Percentiles rank a stretch among this genome's conserved stretches.
These are phyloP conservation scores for Podospora didyma DNA, from an alignment of 495 filamentous ascomycete species.

Conservation along the genomic window DNA sequence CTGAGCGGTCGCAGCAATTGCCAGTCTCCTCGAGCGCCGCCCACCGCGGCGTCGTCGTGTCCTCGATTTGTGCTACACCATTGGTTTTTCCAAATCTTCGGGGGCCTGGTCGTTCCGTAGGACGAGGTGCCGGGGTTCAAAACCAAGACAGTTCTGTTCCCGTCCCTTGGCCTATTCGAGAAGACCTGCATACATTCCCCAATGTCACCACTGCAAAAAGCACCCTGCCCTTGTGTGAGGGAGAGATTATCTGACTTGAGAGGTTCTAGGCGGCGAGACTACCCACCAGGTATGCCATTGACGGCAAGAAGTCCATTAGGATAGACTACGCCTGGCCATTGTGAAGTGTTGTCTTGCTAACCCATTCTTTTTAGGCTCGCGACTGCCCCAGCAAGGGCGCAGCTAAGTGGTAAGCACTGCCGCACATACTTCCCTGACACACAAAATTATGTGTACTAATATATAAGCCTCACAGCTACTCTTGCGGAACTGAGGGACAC, in stretches of 20 bases:
- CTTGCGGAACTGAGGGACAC: constrained; percentile 71
- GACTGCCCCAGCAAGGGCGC: constrained; percentile 93
- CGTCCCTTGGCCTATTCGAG: constrained; percentile 3
- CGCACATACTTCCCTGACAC: constrained; percentile 2
- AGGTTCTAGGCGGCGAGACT: constrained; percentile 44
- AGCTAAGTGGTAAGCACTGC: constrained; percentile 70
- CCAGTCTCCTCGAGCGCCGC: neutral
- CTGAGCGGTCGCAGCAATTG: neutral
- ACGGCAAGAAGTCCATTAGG: constrained; percentile 18
- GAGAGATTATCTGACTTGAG: constrained; percentile 41
- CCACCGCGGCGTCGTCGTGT: neutral
- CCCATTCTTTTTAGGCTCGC: constrained; percentile 57
- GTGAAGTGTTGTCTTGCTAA: constrained; percentile 18
- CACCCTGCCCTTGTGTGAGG: constrained; percentile 26
- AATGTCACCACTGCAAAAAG: constrained; percentile 14
- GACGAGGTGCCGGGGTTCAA: constrained; percentile 9
- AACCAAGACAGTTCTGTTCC: constrained; percentile 14
- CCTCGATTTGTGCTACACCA: neutral
- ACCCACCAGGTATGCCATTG: constrained; percentile 46
- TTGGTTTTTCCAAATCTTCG: neutral
- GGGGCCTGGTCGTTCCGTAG: neutral
- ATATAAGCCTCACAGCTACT: constrained; percentile 36
- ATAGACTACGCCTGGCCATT: constrained; percentile 15
- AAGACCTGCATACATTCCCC: neutral
- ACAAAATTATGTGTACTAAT: constrained; percentile 19